Evolutionary conservation across 352 stramenopile genomes (phyloP).

Genomic region (Phytophthora quininea): DNA sequence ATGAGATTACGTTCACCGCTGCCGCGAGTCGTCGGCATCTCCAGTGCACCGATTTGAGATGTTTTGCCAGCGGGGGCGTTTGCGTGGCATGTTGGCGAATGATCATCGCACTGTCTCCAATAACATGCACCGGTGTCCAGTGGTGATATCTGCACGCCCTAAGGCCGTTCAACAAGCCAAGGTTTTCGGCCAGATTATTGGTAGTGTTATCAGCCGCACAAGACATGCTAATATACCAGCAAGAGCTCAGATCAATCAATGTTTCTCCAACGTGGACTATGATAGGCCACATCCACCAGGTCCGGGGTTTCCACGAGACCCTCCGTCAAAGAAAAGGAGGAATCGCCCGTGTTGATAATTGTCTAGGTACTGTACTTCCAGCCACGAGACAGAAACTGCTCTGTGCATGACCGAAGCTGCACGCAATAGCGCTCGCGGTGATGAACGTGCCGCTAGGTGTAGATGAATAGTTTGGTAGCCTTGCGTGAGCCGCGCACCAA

Average conservation of each 20-base stretch:
- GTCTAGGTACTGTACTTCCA: too few species aligned
- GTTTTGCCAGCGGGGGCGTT: neutral
- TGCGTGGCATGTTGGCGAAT: neutral
- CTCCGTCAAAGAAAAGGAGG: constrained; percentile 5
- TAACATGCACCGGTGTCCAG: neutral
- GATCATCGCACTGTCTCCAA: neutral
- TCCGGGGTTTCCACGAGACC: neutral
- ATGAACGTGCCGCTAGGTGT: too few species aligned
- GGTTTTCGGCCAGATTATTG: constrained; percentile 1
- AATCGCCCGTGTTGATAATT: neutral
- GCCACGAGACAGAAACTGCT: too few species aligned
- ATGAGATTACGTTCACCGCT: neutral
- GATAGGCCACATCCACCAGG: neutral
- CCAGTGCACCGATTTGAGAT: neutral
- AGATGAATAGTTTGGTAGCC: neutral
- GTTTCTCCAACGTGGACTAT: neutral
- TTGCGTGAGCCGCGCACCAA: neutral
- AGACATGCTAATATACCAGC: constrained; percentile 3
- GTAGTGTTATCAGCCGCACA: neutral
- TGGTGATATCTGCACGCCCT: neutral
- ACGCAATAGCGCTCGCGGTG: too few species aligned
- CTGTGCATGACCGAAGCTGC: too few species aligned
- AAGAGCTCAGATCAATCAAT: neutral
- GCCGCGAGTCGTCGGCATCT: neutral
- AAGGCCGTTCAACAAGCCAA: neutral